These are phyloP conservation scores for Ottelia alismoides DNA, from an alignment of 106 monocot genomes.

Conservation along the genomic window DNA sequence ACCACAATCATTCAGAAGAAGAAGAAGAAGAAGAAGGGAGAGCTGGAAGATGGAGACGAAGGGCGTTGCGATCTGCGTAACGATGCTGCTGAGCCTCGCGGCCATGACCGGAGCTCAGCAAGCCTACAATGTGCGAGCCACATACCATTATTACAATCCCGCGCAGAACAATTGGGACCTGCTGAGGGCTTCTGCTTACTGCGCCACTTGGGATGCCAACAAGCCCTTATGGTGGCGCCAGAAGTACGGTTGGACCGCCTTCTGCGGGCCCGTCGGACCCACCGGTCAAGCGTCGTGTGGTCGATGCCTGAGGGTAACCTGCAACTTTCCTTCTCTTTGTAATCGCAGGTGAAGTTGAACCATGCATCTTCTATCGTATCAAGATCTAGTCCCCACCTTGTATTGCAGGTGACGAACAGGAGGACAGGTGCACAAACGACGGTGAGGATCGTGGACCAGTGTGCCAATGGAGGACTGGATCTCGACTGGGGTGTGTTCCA, in stretches of 20 bases:
- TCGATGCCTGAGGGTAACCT: conserved; percentile 9
- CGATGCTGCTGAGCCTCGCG: too few species aligned
- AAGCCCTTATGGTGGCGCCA: conserved; percentile 18
- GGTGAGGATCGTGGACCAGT: conserved; percentile 31
- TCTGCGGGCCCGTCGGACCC: conserved; percentile 29
- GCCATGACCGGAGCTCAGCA: conserved; percentile 8
- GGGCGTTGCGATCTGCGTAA: too few species aligned
- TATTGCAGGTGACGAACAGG: conserved; percentile 20
- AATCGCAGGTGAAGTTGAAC: too few species aligned
- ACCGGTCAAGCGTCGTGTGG: conserved; percentile 18
- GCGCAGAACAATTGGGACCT: conserved; percentile 20
- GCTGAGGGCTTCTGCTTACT: conserved; percentile 11
- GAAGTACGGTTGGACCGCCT: conserved; percentile 33
- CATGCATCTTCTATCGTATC: too few species aligned
- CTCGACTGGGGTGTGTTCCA: conserved; percentile 14
- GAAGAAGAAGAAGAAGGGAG: too few species aligned
- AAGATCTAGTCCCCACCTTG: too few species aligned
- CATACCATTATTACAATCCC: conserved; percentile 25
- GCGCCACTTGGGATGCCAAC: conserved; percentile 22
- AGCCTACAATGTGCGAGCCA: conserved; percentile 20
- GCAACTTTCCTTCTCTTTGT: too few species aligned
- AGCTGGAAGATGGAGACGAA: too few species aligned
- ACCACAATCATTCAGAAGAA: too few species aligned
- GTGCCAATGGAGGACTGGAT: conserved; percentile 27
- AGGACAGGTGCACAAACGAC: conserved; percentile 15